phyloP scores from a whole-genome alignment of 1,284 basidiomycete species.

The Ustilago tritici region DNA sequence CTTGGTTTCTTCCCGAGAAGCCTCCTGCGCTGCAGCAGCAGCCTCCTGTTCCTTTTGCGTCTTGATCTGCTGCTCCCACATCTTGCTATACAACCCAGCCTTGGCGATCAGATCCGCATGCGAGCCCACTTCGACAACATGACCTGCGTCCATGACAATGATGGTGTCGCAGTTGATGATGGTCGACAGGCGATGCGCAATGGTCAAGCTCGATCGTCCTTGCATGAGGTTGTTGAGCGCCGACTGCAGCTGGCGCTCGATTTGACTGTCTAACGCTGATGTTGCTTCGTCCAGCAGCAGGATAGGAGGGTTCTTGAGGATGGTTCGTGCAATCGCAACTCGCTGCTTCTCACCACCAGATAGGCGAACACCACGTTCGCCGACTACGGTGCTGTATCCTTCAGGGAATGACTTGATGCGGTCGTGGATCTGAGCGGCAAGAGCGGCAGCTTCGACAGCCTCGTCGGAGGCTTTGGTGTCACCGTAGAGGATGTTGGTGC shows the following conservation, averaged over 20 bases:
- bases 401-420: slow-evolving; percentile 77
- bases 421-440: slow-evolving; percentile 68
- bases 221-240: slow-evolving; percentile 66
- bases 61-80: slow-evolving; percentile 69
- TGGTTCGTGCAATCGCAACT: slow-evolving; percentile 85
- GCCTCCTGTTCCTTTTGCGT: slow-evolving; percentile 66
- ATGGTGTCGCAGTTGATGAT: slow-evolving; percentile 68
- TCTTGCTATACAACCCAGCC: slow-evolving; percentile 57
- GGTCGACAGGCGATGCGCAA: slow-evolving; percentile 68
- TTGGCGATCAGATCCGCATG: slow-evolving; percentile 63
- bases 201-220: slow-evolving; percentile 67
- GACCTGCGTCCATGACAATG: slow-evolving; percentile 60
- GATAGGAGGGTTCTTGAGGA: slow-evolving; percentile 86
- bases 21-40: slow-evolving; percentile 39
- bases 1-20: slow-evolving; percentile 8
- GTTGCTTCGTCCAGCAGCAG: slow-evolving; percentile 84
- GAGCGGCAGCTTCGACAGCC: slow-evolving; percentile 58
- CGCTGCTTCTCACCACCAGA: slow-evolving; percentile 79
- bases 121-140: slow-evolving; percentile 62
- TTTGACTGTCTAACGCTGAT: slow-evolving; percentile 72
- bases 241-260: slow-evolving; percentile 64
- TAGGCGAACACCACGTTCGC: slow-evolving; percentile 84
- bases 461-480: slow-evolving; percentile 60
- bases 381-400: slow-evolving; percentile 80
- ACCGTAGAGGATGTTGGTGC: slow-evolving; percentile 66